Base-by-base conservation (phyloP, 352 stramenopile genomes). In the Phytophthora syringae region DNA sequence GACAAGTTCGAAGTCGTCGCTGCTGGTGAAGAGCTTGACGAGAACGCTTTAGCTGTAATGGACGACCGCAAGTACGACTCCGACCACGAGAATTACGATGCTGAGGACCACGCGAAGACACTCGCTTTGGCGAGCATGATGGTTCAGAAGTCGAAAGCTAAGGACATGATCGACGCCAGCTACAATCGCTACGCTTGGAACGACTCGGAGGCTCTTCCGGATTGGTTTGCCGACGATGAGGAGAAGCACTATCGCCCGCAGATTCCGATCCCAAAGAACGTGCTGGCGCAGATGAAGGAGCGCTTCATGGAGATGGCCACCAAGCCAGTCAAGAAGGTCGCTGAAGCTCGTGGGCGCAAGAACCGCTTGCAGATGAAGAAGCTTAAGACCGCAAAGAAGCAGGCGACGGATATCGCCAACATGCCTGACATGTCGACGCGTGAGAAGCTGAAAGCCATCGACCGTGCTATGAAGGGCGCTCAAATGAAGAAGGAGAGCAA, bases 171-270 rank as follows among this genome's bases (percentile, higher is more conserved):
- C 5, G 98, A 99, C 72, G 90, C 97, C 2, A 99, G 92, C 24
- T 99, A 99, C 90, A 99, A 99, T 77, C 94, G 98, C 0, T 99
- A 98, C 72, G 93, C 97, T 5, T 99, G 98, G 97, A 99, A 99
- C 72, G 98, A 99, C 79, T 88, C 95, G 1, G 48, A 84, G 9
- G 93, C 97, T 36, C 60, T 99, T 7, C 98, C 98, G 0, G 92
- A 99, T 57, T 99, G 98, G 98, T 99, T 99, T 70, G 67, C 94
- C 5, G 95, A 98, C 48, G 94, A 98, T 50, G 96, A 98, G 61
- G 85, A 96, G 71, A 96, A 96, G 61, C 94, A 99, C 80, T 99
- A 99, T 74, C 90, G 97, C 25, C 98, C 98, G 11, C 97, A 99
- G 80, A 82, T 99, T 24, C 97, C 97, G 15, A 98, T 99, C 51